Conservation (phyloP, 2,329 filamentous ascomycete genomes). For the Herpotrichia juniperi region DNA sequence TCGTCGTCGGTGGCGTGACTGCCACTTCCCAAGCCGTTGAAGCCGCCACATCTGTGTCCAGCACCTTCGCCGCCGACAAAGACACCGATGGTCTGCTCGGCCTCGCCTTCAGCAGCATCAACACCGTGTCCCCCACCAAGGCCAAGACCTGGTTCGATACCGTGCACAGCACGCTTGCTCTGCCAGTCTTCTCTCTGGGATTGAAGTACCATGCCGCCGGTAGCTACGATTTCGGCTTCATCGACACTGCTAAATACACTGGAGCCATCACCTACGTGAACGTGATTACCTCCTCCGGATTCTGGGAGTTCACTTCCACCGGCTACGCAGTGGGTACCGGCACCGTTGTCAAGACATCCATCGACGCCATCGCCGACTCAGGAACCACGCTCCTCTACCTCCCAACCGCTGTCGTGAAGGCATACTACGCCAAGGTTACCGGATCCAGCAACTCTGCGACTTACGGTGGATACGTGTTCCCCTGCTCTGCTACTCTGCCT, state of each 20-base stretch:
- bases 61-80: slow-evolving; percentile 56
- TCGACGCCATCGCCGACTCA: slow-evolving; percentile 70
- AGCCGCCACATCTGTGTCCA: slow-evolving; percentile 65
- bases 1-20: slow-evolving; percentile 65
- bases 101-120: slow-evolving; percentile 64
- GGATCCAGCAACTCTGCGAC: slow-evolving; percentile 56
- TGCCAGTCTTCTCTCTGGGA: slow-evolving; percentile 63
- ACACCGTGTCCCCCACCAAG: slow-evolving; percentile 58
- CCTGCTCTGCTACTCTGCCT: slow-evolving; percentile 58
- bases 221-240: slow-evolving; percentile 63
- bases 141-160: slow-evolving; percentile 68
- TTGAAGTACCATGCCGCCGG: slow-evolving; percentile 59
- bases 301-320: slow-evolving; percentile 66
- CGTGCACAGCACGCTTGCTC: slow-evolving; percentile 57
- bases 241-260: slow-evolving; percentile 64
- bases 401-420: slow-evolving; percentile 57
- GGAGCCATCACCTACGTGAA: slow-evolving; percentile 63
- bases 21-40: slow-evolving; percentile 69
- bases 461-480: slow-evolving; percentile 63
- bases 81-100: slow-evolving; percentile 67
- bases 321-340: slow-evolving; percentile 62
- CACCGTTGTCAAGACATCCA: slow-evolving; percentile 45
- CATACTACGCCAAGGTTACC: slow-evolving; percentile 65
- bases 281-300: slow-evolving; percentile 64
- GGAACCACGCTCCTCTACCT: slow-evolving; percentile 71